Evolutionary conservation across 495 filamentous ascomycete species (phyloP).

Genomic region (Penicillium bovifimosum): DNA sequence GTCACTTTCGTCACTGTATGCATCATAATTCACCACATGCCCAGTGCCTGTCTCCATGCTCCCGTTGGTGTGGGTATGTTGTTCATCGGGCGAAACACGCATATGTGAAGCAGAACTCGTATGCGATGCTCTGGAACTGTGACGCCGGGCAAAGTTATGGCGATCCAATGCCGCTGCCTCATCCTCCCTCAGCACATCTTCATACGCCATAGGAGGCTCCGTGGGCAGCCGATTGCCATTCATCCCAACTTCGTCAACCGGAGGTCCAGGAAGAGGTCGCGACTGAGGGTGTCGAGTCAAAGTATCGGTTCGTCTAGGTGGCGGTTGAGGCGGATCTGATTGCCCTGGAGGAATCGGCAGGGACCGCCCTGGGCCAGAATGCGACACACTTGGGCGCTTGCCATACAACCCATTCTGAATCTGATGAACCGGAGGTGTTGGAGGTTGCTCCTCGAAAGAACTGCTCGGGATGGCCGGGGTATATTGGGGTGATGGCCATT

Average conservation of each 20-base stretch:
- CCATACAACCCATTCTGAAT: conserved; percentile 25
- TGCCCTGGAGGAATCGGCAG: conserved; percentile 37
- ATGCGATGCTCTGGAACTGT: conserved; percentile 23
- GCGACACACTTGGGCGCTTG: conserved; percentile 31
- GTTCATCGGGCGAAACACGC: conserved; percentile 36
- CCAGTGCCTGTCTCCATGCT: conserved; percentile 41
- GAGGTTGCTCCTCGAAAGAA: conserved; percentile 39
- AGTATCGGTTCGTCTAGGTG: conserved; percentile 50
- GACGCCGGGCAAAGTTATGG: conserved; percentile 22
- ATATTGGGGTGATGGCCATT: conserved; percentile 26
- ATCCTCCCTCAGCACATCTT: conserved; percentile 45
- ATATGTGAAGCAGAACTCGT: conserved; percentile 17
- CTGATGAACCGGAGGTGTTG: conserved; percentile 44
- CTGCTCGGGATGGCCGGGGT: conserved; percentile 21
- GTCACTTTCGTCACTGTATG: conserved; percentile 73
- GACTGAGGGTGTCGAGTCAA: conserved; percentile 53
- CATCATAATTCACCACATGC: conserved; percentile 46
- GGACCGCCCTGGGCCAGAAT: conserved; percentile 34
- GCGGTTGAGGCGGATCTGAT: conserved; percentile 38
- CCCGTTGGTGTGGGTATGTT: conserved; percentile 48
- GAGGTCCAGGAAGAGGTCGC: conserved; percentile 57
- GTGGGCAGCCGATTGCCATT: conserved; percentile 4
- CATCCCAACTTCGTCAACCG: conserved; percentile 36
- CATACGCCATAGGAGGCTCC: conserved; percentile 23
- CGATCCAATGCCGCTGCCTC: conserved; percentile 41